These are phyloP conservation scores for Ascocoryne sarcoides DNA, from an alignment of 2,329 filamentous ascomycete genomes.

Conservation along the genomic window DNA sequence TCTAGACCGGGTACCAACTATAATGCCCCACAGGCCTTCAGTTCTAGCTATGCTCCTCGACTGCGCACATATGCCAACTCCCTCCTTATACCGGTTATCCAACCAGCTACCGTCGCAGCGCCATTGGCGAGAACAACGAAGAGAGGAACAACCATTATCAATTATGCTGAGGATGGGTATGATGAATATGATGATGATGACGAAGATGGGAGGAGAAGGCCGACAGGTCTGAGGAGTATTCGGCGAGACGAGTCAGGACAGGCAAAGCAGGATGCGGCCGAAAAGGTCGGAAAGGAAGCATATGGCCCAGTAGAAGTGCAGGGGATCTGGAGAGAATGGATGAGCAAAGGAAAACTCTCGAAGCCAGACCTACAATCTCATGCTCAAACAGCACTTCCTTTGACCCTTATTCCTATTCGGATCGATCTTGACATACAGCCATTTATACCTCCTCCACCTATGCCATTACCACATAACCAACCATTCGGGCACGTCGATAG, in stretches of 20 bases:
- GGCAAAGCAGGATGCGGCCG: conserved; percentile 54
- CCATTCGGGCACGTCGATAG: conserved; percentile 54
- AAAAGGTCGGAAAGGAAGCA: conserved; percentile 79
- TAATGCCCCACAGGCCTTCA: conserved; percentile 69
- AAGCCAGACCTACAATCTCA: conserved; percentile 51
- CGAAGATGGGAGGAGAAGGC: conserved; percentile 56
- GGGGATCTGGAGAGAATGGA: conserved; percentile 93
- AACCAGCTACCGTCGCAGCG: conserved; percentile 54
- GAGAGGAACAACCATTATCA: conserved; percentile 90
- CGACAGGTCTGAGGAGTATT: conserved; percentile 75
- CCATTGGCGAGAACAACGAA: conserved; percentile 81
- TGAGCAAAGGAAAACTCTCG: conserved; percentile 59
- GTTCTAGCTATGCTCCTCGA: conserved; percentile 85
- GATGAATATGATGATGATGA: conserved; percentile 77
- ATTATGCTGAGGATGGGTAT: conserved; percentile 94
- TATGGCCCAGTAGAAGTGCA: conserved; percentile 72
- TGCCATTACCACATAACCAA: conserved; percentile 53
- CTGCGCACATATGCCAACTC: conserved; percentile 87
- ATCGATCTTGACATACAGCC: conserved; percentile 89
- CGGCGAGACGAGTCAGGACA: conserved; percentile 65
- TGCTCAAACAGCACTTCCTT: conserved; percentile 65
- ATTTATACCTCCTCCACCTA: conserved; percentile 57
- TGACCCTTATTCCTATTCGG: conserved; percentile 89
- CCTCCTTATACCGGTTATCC: conserved; percentile 75
- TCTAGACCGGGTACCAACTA: conserved; percentile 10